phyloP scores from a whole-genome alignment of 2,329 filamentous ascomycete species.

The Xylaria sp. region DNA sequence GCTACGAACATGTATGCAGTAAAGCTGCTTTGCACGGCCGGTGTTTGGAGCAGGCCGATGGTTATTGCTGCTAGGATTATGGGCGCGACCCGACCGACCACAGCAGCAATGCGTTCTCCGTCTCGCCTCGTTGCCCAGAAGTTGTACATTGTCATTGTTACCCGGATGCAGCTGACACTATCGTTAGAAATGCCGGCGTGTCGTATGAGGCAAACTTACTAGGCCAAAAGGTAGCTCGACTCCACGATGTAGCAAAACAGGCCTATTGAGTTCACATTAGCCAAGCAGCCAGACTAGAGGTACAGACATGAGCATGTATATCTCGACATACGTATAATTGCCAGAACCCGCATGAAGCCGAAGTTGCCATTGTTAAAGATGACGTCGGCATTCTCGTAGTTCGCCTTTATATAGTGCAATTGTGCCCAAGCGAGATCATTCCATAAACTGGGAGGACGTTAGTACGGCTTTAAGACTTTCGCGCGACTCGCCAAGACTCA shows the following conservation, averaged over 20 bases:
- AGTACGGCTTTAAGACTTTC: not conserved
- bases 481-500: not conserved
- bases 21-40: slow-evolving; percentile 33
- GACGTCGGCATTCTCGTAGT: slow-evolving; percentile 35
- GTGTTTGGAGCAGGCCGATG: slow-evolving; percentile 31
- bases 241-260: slow-evolving; percentile 35
- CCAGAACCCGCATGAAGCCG: slow-evolving; percentile 32
- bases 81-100: slow-evolving; percentile 25
- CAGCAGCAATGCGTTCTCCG: slow-evolving; percentile 16
- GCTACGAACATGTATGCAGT: slow-evolving; percentile 32
- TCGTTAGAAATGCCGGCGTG: not conserved
- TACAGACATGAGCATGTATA: not conserved
- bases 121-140: slow-evolving; percentile 19
- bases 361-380: slow-evolving; percentile 37
- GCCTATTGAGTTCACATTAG: slow-evolving; percentile 19
- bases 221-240: slow-evolving; percentile 27
- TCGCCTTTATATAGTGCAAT: slow-evolving; percentile 33
- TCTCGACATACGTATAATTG: slow-evolving; percentile 31
- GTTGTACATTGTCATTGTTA: slow-evolving; percentile 27
- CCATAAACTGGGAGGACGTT: slow-evolving; percentile 24
- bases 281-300: not conserved
- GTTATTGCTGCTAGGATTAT: slow-evolving; percentile 27
- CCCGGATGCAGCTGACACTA: slow-evolving; percentile 24
- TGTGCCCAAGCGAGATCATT: slow-evolving; percentile 32
- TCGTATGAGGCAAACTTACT: slow-evolving; percentile 15